Base-by-base conservation (phyloP, 345 rosid species). In the Boechera stricta region DNA sequence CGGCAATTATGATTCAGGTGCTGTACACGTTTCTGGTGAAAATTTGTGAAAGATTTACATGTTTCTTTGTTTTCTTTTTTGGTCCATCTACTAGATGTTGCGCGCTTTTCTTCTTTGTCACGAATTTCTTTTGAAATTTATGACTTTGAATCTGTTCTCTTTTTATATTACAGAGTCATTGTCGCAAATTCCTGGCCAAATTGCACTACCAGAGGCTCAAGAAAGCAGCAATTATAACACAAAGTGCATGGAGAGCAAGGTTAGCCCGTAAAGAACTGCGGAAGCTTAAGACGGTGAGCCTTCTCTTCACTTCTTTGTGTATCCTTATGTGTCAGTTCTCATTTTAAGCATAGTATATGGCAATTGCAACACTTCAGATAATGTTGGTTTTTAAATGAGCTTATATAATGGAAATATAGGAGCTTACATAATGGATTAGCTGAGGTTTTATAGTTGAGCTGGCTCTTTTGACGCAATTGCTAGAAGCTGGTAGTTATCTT, bases 161-260 rank as follows among this genome's bases (percentile, higher is more conserved):
- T 65, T 78, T 24, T 83, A 51, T 72, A 59, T 47, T 12, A 13
- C 90, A 94, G 98, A 90, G 95, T 62, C 96, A 89, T n/a, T 89
- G 89, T 72, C 92, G 97, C 85, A 88, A 80, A 72, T 92, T 73
- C 91, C 77, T 92, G 84, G 92, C 88, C 67, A 74, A 33, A 74
- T 83, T 73, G 73, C 88, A 78, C 78, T 92, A 84, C 77, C 67
- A 71, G 61, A 81, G 82, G 82, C 75, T 87, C 69, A 95, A 83
- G 86, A 90, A 86, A 86, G 99, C 96, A 28, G 84, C 90, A 56
- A 84, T 92, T 72, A 67, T 82, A 53, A 91, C 93, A 62, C 98
- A 92, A 77, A 86, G 94, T 81, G 96, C 97, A 58, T 95, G 93
- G 93, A 90, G 97, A 85, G 91, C 91, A 77, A 90, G 73, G 81